phyloP scores from a whole-genome alignment of 78 protist genomes.

The Blattamonas nauphoetae region DNA sequence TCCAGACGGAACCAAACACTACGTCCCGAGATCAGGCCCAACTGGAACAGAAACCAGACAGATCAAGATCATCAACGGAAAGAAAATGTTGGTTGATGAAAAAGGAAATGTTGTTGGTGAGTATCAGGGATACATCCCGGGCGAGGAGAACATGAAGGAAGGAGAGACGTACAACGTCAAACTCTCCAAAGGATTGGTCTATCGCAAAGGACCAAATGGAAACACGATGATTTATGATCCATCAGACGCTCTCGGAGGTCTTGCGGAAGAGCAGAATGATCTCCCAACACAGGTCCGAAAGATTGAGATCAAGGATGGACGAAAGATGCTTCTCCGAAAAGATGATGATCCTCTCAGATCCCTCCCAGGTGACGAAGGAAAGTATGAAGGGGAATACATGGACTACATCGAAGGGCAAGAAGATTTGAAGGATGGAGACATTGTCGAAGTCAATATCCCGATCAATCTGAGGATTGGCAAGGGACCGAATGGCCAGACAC shows the following conservation, averaged over 20 bases:
- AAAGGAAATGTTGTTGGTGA: background rate
- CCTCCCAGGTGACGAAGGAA: background rate
- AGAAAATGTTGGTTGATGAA: background rate
- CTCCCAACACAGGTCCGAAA: background rate
- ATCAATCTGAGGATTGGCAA: background rate
- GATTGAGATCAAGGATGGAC: background rate
- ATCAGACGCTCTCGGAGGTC: too few relatives aligned
- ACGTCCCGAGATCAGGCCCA: too few relatives aligned
- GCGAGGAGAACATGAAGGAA: background rate
- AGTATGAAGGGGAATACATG: background rate
- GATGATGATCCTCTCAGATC: background rate
- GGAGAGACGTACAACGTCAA: background rate
- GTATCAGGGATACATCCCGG: background rate
- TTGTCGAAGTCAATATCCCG: background rate
- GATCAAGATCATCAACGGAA: background rate
- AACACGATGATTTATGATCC: too few relatives aligned
- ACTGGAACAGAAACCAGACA: background rate
- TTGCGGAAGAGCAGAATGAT: too few relatives aligned
- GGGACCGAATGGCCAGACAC: background rate
- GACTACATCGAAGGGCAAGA: background rate
- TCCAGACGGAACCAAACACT: too few relatives aligned
- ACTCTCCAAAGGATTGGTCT: too few relatives aligned
- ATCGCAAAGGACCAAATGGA: too few relatives aligned
- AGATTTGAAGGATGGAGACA: background rate
- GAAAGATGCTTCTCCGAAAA: background rate